Percentiles rank a stretch among this genome's conserved stretches.
These are phyloP conservation scores for Thermomucor indicae-seudaticae DNA, from an alignment of 371 early-diverging fungal genomes.

Conservation along the genomic window DNA sequence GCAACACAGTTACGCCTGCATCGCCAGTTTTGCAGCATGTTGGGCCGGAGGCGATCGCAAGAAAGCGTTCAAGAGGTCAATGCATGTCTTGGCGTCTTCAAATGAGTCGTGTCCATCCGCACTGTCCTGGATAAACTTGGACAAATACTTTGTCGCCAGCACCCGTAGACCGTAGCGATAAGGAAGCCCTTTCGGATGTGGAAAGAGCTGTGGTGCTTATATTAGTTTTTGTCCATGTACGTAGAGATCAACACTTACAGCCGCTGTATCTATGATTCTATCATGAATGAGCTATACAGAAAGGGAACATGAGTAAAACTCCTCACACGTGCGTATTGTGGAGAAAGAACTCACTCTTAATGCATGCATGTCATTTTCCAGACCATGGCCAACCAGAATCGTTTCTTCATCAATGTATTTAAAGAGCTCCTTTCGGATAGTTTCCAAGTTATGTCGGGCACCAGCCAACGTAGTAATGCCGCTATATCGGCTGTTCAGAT, in stretches of 20 bases:
- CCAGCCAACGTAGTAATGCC: constrained; percentile 52
- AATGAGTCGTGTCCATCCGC: constrained; percentile 55
- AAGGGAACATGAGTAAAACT: background rate
- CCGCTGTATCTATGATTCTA: constrained; percentile 39
- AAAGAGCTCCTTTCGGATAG: constrained; percentile 35
- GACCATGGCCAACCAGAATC: constrained; percentile 44
- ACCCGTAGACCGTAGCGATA: constrained; percentile 34
- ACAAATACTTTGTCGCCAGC: constrained; percentile 25
- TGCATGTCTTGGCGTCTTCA: constrained; percentile 54
- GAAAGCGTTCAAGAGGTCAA: constrained; percentile 33
- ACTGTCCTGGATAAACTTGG: constrained; percentile 49
- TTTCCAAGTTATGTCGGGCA: constrained; percentile 36
- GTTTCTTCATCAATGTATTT: constrained; percentile 37
- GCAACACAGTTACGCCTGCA: too few relatives aligned
- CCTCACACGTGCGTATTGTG: background rate
- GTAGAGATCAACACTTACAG: constrained; percentile 20
- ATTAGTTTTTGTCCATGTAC: background rate
- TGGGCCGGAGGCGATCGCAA: too few relatives aligned
- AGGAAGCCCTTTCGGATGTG: constrained; percentile 43
- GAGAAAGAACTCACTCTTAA: constrained; percentile 19
- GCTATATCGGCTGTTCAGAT: constrained; percentile 53
- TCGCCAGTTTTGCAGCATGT: too few relatives aligned
- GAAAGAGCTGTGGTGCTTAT: constrained; percentile 37
- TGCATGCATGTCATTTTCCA: constrained; percentile 51
- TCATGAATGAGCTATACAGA: constrained; percentile 25